Conservation (phyloP, 2,329 filamentous ascomycete genomes). For the Ascochyta clinopodiicola region DNA sequence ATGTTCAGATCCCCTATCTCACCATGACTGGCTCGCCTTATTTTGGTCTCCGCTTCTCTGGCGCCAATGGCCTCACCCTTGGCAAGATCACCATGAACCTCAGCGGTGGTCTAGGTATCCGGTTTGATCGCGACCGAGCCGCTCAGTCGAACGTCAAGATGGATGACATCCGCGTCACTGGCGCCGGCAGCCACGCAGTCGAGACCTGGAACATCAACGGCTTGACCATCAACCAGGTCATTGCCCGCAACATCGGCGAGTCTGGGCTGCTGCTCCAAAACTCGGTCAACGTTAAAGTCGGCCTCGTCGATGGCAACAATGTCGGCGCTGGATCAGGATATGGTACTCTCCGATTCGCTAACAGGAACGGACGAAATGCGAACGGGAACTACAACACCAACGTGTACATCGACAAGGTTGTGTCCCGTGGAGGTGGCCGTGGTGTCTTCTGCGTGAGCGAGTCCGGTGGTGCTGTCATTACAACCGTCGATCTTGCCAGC, state of each 20-base stretch:
- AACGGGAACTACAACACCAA: slow-evolving; percentile 61
- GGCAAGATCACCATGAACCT: slow-evolving; percentile 64
- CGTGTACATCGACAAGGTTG: slow-evolving; percentile 60
- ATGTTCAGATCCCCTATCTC: slow-evolving; percentile 63
- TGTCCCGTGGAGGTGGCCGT: slow-evolving; percentile 63
- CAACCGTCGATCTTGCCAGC: slow-evolving; percentile 56
- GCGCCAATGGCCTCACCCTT: slow-evolving; percentile 56
- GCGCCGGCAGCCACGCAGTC: slow-evolving; percentile 63
- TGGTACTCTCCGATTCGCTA: slow-evolving; percentile 64
- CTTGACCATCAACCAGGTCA: slow-evolving; percentile 59
- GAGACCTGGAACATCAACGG: slow-evolving; percentile 67
- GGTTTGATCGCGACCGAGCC: slow-evolving; percentile 63
- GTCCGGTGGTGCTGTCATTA: slow-evolving; percentile 62
- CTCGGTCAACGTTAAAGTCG: slow-evolving; percentile 60
- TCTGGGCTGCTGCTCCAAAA: slow-evolving; percentile 64
- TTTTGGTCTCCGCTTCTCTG: slow-evolving; percentile 64
- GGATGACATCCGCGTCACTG: slow-evolving; percentile 59
- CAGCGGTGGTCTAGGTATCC: slow-evolving; percentile 61
- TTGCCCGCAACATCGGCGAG: slow-evolving; percentile 62
- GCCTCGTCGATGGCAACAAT: slow-evolving; percentile 63
- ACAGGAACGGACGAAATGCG: slow-evolving; percentile 60
- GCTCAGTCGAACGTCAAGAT: slow-evolving; percentile 62
- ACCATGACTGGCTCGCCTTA: slow-evolving; percentile 65
- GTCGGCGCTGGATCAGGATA: slow-evolving; percentile 62
- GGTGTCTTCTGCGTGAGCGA: slow-evolving; percentile 65